Percentiles rank a stretch among this genome's conserved stretches.
phyloP scores from a whole-genome alignment of 2,329 filamentous ascomycete species.

The Botryotinia convoluta region DNA sequence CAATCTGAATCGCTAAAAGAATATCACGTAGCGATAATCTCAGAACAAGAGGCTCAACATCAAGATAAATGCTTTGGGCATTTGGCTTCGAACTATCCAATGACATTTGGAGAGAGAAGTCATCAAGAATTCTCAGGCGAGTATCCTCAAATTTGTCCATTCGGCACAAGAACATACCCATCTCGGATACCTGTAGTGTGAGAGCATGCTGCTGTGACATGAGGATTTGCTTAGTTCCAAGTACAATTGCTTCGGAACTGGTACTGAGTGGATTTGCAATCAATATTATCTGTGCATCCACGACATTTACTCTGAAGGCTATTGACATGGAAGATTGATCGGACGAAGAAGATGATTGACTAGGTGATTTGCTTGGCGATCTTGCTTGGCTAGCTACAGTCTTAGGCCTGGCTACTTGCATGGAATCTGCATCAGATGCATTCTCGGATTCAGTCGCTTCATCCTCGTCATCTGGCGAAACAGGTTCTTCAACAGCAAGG shows the following conservation, averaged over 20 bases:
- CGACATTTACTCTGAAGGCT: constrained; percentile 87
- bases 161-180: constrained; percentile 97
- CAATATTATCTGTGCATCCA: constrained; percentile 93
- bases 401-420: constrained; percentile 31
- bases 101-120: constrained; percentile 88
- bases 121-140: constrained; percentile 87
- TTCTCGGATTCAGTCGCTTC: constrained; percentile 56
- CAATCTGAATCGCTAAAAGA: constrained; percentile 85
- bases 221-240: constrained; percentile 90
- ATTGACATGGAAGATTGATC: constrained; percentile 60
- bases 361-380: constrained; percentile 32
- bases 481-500: constrained; percentile 60
- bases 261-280: constrained; percentile 90
- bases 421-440: constrained; percentile 58
- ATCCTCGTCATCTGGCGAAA: constrained; percentile 48
- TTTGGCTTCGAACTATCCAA: constrained; percentile 68
- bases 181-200: constrained; percentile 87
- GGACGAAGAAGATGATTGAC: constrained; percentile 34
- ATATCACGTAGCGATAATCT: constrained; percentile 92
- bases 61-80: constrained; percentile 76
- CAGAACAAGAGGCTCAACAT: constrained; percentile 87
- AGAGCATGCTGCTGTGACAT: constrained; percentile 91
- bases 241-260: constrained; percentile 91
- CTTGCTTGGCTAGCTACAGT: constrained; percentile 16
- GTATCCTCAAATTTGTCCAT: constrained; percentile 98